phyloP scores from a whole-genome alignment of 192 early-diverging fungal genomes.

The Kickxella alabastrina region DNA sequence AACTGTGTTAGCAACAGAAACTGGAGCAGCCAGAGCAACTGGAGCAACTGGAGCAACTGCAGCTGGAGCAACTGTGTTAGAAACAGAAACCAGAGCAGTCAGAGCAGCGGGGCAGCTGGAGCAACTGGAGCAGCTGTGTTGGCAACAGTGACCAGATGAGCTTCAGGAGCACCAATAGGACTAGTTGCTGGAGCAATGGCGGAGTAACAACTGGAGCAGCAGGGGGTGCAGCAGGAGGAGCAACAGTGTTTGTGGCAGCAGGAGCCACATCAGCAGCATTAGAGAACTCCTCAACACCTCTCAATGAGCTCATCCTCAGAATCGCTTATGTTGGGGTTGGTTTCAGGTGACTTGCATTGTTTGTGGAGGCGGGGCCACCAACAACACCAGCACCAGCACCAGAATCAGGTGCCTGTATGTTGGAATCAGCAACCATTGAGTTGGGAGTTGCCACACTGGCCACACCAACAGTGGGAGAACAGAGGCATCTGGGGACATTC shows the following conservation, averaged over 20 bases:
- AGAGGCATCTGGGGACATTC: too few relatives aligned
- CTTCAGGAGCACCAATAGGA: not conserved
- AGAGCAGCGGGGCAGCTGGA: not conserved
- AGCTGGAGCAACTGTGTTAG: not conserved
- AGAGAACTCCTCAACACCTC: constrained; percentile 21
- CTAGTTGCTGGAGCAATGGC: constrained; percentile 2
- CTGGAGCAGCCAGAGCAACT: not conserved
- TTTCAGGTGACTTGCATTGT: too few relatives aligned
- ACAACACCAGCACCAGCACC: not conserved
- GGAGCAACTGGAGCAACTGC: not conserved
- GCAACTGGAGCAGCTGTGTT: not conserved
- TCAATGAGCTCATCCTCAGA: constrained; percentile 12
- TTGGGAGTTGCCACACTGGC: too few relatives aligned
- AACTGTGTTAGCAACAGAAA: not conserved
- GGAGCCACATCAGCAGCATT: constrained; percentile 8
- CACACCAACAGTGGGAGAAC: too few relatives aligned
- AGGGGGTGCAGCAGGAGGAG: not conserved
- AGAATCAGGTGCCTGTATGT: not conserved
- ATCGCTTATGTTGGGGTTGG: not conserved
- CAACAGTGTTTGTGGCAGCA: not conserved
- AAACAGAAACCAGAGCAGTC: not conserved
- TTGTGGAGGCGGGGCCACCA: not conserved
- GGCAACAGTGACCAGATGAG: not conserved
- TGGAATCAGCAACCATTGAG: too few relatives aligned
- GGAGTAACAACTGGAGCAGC: not conserved